Percentiles rank a stretch among this genome's conserved stretches.
phyloP scores from a whole-genome alignment of 1,284 basidiomycete genomes.

The Ceratobasidium sp. region DNA sequence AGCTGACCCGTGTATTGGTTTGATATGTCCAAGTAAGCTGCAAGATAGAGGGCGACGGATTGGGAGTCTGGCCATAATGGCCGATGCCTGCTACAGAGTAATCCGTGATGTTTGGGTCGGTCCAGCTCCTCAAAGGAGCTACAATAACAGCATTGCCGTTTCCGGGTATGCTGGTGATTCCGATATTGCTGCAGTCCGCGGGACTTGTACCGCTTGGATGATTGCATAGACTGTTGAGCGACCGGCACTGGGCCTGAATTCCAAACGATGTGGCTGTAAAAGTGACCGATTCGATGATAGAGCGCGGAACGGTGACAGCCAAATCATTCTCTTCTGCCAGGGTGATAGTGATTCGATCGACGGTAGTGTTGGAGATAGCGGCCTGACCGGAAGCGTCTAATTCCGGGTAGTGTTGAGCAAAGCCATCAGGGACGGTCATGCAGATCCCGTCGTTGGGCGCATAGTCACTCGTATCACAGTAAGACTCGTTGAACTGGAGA shows the following conservation, averaged over 20 bases:
- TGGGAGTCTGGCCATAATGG: background rate
- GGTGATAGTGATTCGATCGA: constrained; percentile 11
- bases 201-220: background rate
- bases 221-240: constrained; percentile 5
- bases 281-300: background rate
- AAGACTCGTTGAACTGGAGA: background rate
- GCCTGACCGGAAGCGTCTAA: background rate
- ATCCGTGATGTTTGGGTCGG: background rate
- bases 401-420: background rate
- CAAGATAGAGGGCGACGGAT: background rate
- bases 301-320: background rate
- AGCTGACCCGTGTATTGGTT: too few relatives aligned
- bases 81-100: background rate
- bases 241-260: constrained; percentile 1
- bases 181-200: constrained; percentile 1
- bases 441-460: background rate
- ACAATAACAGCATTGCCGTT: background rate
- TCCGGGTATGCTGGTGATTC: background rate
- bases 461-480: background rate
- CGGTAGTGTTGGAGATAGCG: constrained; percentile 2
- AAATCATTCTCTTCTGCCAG: background rate
- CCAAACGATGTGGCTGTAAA: constrained; percentile 6
- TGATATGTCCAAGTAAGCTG: background rate
- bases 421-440: background rate
- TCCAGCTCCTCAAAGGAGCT: background rate